Evolutionary conservation across 23 red algal genomes (phyloP), one percentile per base, ranked within the genome.

Genomic region (Gracilariopsis chorda): DNA sequence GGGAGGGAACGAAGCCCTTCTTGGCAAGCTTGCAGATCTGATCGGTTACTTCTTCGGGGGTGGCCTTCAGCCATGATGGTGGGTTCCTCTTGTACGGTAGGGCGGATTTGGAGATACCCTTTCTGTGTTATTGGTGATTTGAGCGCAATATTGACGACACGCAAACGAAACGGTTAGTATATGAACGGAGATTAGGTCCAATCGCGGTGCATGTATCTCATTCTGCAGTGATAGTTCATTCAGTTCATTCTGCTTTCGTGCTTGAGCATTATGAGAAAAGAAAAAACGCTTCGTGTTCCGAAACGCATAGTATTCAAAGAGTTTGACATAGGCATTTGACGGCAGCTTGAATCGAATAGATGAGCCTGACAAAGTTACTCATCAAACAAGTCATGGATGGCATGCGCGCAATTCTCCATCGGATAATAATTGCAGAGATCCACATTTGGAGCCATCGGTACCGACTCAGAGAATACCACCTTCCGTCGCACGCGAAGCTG

Each of bases 11-110:
- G 7, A 95, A 48, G 42, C 96, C 93, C 82, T 90, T 95, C 58
- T 92, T 95, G 3, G 93, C 96, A 13, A 95, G 74, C 89, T 95
- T 93, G 83, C 83, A 90, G 71, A 98, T 93, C 90, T 87, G 85
- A 77, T 95, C 96, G 47, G 88, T 85, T 13, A 95, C 93, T 49
- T 98, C 96, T 34, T 93, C 56, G 34, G 83, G 42, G 19, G 93
- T 70, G 45, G 75, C 72, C 87, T 96, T 98, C n/a, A 92, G 57
- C 96, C 96, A 98, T 29, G 93, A 82, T 44, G 96, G 88, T 36
- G 96, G 80, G 36, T 82, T 94, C 2, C 96, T 76, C 81, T 90
- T 88, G 60, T 98, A 98, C 5, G 93, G 96, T 27, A 98, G 59
- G n/a, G 88, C 51, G 20, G 93, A 93, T 39, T 79, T 82, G 7